Evolutionary conservation across 108 stramenopile genomes (phyloP).

Genomic region (Cyclotella atomus): DNA sequence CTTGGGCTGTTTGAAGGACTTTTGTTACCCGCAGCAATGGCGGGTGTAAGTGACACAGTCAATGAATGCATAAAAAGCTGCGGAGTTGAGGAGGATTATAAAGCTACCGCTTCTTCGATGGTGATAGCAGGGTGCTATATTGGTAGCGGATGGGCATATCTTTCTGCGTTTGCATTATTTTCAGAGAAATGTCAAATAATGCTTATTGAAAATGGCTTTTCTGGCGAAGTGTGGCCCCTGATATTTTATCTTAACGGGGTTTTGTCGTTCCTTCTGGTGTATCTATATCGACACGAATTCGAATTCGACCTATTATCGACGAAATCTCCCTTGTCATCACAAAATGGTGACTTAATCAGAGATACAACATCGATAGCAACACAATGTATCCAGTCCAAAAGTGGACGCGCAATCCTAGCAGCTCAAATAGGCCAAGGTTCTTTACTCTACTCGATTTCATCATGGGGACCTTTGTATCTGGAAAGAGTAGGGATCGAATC

Average conservation of each 20-base stretch:
- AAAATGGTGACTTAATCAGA: conserved; percentile 6
- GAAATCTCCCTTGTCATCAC: too few species aligned
- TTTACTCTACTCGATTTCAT: conserved; percentile 37
- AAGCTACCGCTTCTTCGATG: conserved; percentile 38
- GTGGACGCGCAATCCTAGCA: conserved; percentile 41
- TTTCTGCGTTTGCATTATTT: conserved; percentile 33
- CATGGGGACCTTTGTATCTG: conserved; percentile 50
- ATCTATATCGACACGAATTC: conserved; percentile 28
- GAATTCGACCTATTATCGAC: too few species aligned
- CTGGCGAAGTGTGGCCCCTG: conserved; percentile 23
- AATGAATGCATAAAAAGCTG: neutral
- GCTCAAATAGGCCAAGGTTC: conserved; percentile 49
- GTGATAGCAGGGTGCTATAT: conserved; percentile 49
- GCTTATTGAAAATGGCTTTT: neutral
- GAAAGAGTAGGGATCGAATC: conserved; percentile 23
- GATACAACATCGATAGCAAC: conserved; percentile 30
- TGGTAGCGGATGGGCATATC: conserved; percentile 48
- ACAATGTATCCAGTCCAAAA: conserved; percentile 32
- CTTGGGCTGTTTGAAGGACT: conserved; percentile 44
- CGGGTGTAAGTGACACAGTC: conserved; percentile 35
- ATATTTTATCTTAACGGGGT: conserved; percentile 45
- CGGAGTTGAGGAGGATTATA: conserved; percentile 15
- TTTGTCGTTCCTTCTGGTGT: conserved; percentile 20
- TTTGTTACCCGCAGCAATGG: conserved; percentile 46
- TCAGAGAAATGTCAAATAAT: conserved; percentile 19